Evolutionary conservation across 768 basidiomycete genomes (phyloP), one percentile per base, ranked within the genome.

Genomic region (Russula compacta): DNA sequence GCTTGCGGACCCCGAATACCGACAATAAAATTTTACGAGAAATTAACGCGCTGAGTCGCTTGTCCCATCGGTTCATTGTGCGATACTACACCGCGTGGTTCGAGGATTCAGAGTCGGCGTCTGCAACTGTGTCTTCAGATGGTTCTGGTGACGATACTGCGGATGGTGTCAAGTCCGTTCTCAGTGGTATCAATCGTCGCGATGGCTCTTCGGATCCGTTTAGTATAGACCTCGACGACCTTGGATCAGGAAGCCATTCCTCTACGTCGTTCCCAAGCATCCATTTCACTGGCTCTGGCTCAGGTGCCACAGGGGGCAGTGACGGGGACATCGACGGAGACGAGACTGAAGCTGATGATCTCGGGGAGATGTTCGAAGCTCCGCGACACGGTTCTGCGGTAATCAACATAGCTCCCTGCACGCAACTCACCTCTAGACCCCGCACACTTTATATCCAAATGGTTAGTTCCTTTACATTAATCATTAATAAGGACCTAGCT

Each of bases 381-480:
- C 51, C 55, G 5, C 50, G 49, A 39, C 36, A 64, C 4, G 51
- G 51, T 29, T 57, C 58, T 17, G 46, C 58, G n/a, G 58, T 53
- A 29, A 66, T 66, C 48, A 56, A 53, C 21, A 53, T 54, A 10
- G 53, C 59, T 12, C 61, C 66, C 38, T 56, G 65, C 9, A 53
- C 60, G 10, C 49, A 36, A 7, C 51, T 58, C n/a, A 62, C 48
- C 29, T 58, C 42, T 19, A 59, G 33, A 19, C 56, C 52, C 33
- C 66, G 89, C 61, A 92, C 87, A 8, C 74, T 97, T 19, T 98
- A 95, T 69, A 98, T 98, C 56, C 92, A 95, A 71, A 98, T 98
- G 94, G 91, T 88, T 42, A 38, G 76, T 53, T 50, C 61, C 38
- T 35, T 24, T n/a, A 32, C 29, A 50, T 21, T 39, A 33, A 47